These are phyloP conservation scores for Diaporthe nobilis DNA, from an alignment of 2,329 filamentous ascomycete genomes.

Conservation along the genomic window DNA sequence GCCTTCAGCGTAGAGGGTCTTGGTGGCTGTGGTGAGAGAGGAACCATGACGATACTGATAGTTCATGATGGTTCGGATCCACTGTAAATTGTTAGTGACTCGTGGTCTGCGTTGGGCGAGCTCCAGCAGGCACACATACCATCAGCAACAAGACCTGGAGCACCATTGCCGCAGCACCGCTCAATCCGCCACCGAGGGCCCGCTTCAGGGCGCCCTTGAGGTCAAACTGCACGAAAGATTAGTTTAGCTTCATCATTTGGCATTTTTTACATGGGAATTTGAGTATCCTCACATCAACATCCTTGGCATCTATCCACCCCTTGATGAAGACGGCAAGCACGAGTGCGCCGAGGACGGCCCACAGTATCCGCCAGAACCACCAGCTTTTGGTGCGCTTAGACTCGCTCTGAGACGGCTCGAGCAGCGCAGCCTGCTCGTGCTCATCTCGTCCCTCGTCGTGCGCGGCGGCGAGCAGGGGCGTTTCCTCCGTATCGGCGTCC, in stretches of 20 bases:
- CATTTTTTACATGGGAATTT: neutral
- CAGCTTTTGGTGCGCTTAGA: conserved; percentile 45
- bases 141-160: conserved; percentile 63
- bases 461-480: conserved; percentile 39
- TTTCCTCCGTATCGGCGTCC: conserved; percentile 36
- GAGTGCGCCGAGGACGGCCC: conserved; percentile 51
- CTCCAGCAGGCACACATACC: conserved; percentile 48
- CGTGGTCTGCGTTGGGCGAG: neutral
- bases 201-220: conserved; percentile 58
- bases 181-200: conserved; percentile 62
- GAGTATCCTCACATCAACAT: conserved; percentile 53
- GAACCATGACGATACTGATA: conserved; percentile 64
- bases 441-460: conserved; percentile 38
- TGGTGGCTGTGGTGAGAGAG: conserved; percentile 55
- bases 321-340: conserved; percentile 58
- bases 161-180: conserved; percentile 64
- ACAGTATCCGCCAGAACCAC: conserved; percentile 55
- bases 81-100: conserved; percentile 48
- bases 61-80: conserved; percentile 65
- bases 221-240: conserved; percentile 55
- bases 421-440: conserved; percentile 44
- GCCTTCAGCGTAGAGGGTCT: conserved; percentile 58
- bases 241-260: neutral
- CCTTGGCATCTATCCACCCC: conserved; percentile 60
- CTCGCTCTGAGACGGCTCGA: conserved; percentile 42